Evolutionary conservation across 768 basidiomycete genomes (phyloP).

Genomic region (Leccinum disarticulatum): DNA sequence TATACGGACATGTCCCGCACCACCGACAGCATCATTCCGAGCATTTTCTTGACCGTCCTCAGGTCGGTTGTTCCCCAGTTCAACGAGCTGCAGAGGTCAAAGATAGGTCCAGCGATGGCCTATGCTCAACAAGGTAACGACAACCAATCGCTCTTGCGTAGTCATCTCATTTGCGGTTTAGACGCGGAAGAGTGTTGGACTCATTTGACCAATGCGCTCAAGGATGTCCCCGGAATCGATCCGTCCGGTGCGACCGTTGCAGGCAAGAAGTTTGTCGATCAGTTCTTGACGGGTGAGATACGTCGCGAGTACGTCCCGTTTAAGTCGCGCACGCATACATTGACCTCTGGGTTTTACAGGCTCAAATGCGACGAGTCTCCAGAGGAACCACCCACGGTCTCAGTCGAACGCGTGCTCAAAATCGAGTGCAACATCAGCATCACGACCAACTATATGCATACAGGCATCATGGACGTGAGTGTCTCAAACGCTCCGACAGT

Average conservation of each 20-base stretch:
- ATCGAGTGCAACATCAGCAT: constrained; percentile 90
- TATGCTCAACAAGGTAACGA: constrained; percentile 78
- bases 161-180: constrained; percentile 22
- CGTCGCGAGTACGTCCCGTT: constrained; percentile 52
- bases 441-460: constrained; percentile 84
- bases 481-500: constrained; percentile 1
- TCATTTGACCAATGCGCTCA: constrained; percentile 31
- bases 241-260: constrained; percentile 30
- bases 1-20: constrained; percentile 74
- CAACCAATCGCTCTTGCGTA: background rate
- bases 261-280: constrained; percentile 67
- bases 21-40: constrained; percentile 72
- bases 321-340: constrained; percentile 13
- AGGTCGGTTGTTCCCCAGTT: constrained; percentile 89
- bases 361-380: constrained; percentile 79
- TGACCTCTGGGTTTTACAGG: constrained; percentile 40
- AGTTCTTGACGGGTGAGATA: constrained; percentile 79
- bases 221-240: constrained; percentile 59
- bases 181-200: constrained; percentile 93
- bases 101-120: constrained; percentile 39
- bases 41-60: constrained; percentile 64
- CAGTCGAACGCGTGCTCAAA: constrained; percentile 77
- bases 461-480: constrained; percentile 78
- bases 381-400: constrained; percentile 66
- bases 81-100: constrained; percentile 61